Percentiles rank a stretch among this genome's conserved stretches.
Evolutionary conservation across 768 basidiomycete species (phyloP).

Genomic region (Tubosaeta sp.): DNA sequence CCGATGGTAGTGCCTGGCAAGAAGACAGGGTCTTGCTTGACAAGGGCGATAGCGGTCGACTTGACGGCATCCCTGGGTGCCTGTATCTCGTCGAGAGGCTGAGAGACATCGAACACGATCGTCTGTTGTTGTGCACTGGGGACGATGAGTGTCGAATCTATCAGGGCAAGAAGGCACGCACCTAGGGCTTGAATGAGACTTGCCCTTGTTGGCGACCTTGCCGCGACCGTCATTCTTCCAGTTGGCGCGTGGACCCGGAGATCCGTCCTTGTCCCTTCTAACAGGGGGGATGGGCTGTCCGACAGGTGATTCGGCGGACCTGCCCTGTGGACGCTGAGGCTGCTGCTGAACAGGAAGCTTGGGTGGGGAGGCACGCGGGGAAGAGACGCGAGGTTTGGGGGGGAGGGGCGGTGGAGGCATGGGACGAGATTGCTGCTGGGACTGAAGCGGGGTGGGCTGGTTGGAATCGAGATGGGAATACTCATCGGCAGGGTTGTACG

Average conservation of each 20-base stretch:
- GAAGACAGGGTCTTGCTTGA: slow-evolving; percentile 81
- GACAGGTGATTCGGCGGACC: slow-evolving; percentile 48
- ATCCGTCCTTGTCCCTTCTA: slow-evolving; percentile 66
- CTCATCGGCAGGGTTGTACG: slow-evolving; percentile 40
- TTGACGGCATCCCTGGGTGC: slow-evolving; percentile 74
- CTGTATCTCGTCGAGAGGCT: slow-evolving; percentile 67
- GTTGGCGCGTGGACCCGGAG: slow-evolving; percentile 56
- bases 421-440: slow-evolving; percentile 34
- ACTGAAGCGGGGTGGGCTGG: slow-evolving; percentile 18
- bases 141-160: not conserved
- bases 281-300: slow-evolving; percentile 36
- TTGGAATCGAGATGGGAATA: slow-evolving; percentile 41
- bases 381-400: slow-evolving; percentile 50
- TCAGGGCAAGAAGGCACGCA: slow-evolving; percentile 24
- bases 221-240: slow-evolving; percentile 35
- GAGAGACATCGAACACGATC: slow-evolving; percentile 73
- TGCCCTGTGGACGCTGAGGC: slow-evolving; percentile 40
- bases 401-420: slow-evolving; percentile 55
- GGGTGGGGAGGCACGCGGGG: slow-evolving; percentile 65
- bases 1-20: slow-evolving; percentile 85
- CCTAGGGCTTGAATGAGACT: slow-evolving; percentile 56
- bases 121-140: slow-evolving; percentile 59
- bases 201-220: slow-evolving; percentile 35
- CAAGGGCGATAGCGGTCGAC: slow-evolving; percentile 86
- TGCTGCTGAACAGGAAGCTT: slow-evolving; percentile 50